Conservation (phyloP, 805 yeast species). For the Nakazawaea wyomingensis region DNA sequence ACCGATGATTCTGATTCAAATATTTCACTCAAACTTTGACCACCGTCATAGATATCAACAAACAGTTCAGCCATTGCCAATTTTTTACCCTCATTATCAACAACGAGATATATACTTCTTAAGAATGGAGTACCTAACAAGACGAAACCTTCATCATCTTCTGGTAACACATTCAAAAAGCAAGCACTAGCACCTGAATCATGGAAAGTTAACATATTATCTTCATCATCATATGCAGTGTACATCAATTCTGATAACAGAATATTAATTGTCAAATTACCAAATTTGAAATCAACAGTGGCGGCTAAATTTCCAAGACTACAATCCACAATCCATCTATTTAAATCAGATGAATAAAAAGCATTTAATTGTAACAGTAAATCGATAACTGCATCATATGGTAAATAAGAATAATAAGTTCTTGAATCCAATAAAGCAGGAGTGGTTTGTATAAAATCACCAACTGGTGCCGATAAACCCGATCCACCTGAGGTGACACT, state of each 20-base stretch:
- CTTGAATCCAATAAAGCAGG: conserved; percentile 62
- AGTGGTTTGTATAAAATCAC: conserved; percentile 30
- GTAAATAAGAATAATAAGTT: conserved; percentile 43
- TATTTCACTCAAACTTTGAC: not conserved
- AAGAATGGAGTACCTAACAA: conserved; percentile 57
- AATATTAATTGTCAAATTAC: conserved; percentile 42
- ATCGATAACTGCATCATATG: conserved; percentile 49
- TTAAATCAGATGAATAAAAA: conserved; percentile 40
- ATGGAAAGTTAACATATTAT: conserved; percentile 37
- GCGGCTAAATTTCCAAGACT: conserved; percentile 44
- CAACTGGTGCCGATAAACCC: conserved; percentile 22
- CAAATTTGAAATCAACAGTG: conserved; percentile 46
- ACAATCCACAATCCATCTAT: conserved; percentile 63
- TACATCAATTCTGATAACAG: conserved; percentile 45
- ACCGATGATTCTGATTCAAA: not conserved
- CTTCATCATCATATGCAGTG: conserved; percentile 31
- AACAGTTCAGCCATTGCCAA: conserved; percentile 53
- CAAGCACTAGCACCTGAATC: conserved; percentile 53
- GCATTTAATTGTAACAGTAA: conserved; percentile 71
- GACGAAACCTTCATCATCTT: conserved; percentile 40
- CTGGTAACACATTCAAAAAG: conserved; percentile 45
- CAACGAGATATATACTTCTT: conserved; percentile 49
- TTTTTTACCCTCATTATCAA: conserved; percentile 51
- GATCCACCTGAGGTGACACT: conserved; percentile 31
- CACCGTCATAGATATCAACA: conserved; percentile 2